Base-by-base conservation (phyloP, 2,329 filamentous ascomycete species). In the Bisporella sp. region DNA sequence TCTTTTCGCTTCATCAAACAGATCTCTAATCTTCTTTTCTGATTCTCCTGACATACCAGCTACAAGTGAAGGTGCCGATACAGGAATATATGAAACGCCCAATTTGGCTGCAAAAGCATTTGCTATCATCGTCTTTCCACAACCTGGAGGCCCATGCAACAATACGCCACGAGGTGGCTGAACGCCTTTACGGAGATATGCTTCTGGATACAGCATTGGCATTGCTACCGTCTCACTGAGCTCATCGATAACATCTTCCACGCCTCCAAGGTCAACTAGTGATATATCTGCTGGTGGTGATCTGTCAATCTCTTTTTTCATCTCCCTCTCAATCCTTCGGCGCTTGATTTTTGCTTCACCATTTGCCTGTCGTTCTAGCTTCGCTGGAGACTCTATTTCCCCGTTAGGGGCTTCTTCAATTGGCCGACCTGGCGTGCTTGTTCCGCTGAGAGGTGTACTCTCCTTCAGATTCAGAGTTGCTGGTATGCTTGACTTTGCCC, bases 21-120 rank as follows among this genome's bases (percentile, higher is more conserved):
- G 77, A 57, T 92, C 87, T 35, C 89, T 76, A 31, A 95, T 80
- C 53, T 89, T 89, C 71, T 91, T 91, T 67, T 95, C 89, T 0
- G 87, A 92, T 64, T 93, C 89, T 59, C 89, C 89, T 33, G 87
- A 93, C 82, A 92, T 93, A 21, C 89, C 88, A 12, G 86, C 89
- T 0, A 95, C 84, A 33, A 95, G 78, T 0, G 86, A 87, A 1
- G 89, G 87, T 0, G 87, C 88, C 0, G 87, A 85, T n/a, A 93
- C 83, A 1, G 88, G 79, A 53, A 95, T 85, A 62, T 90, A 92
- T 0, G 88, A 84, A 3, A 90, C 81, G 1, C 84, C 84, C 21
- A 91, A 72, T 55, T 84, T 81, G 1, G 86, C 85, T 3, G 89
- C 89, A 59, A 89, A 84, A 1, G 87, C 88, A 65, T 89, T 83